Base-by-base conservation (phyloP, 208 protist genomes). In the Leishmania gerbilli region DNA sequence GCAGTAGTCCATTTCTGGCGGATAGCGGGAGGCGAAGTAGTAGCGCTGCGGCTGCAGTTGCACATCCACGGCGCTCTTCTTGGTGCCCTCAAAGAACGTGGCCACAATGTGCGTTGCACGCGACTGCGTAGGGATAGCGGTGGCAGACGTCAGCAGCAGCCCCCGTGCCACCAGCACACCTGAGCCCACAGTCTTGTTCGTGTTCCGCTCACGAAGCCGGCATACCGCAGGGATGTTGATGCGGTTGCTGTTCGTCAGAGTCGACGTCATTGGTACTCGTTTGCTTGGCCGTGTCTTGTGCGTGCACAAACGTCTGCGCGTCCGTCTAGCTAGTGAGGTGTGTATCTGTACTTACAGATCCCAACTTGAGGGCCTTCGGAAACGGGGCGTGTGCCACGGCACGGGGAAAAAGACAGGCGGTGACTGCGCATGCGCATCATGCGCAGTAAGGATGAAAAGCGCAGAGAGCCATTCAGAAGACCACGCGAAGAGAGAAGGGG, bases 1-100 rank as follows among this genome's bases (percentile, higher is more conserved):
- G 82, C 92, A 97, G 91, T 98, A 98, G 71, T 97, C 92, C 88
- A 98, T 93, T 85, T 97, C 90, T 15, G 93, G 91, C 19, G 96
- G 96, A 81, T 94, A 97, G 42, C 84, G 79, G 0, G 93, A 89
- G 24, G 88, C 76, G 74, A 98, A 98, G 78, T 90, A 98, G 75
- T 89, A 89, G 60, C 88, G 77, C 56, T 93, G 72, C 5, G 96
- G 96, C 69, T 92, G 84, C 27, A 98, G 80, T 51, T 79, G 84
- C 27, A 91, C 94, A 42, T 92, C 85, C 1, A 98, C 82, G 1
- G 89, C 64, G 15, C 65, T 86, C 81, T 98, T 97, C 83, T 98
- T 98, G 24, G 92, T 95, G 49, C 89, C 88, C 77, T 98, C 96
- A 82, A 97, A 97, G 78, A 98, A 98, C 1, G 93, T 86, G 37